Base-by-base conservation (phyloP, 495 filamentous ascomycete species). In the Podospora didyma region DNA sequence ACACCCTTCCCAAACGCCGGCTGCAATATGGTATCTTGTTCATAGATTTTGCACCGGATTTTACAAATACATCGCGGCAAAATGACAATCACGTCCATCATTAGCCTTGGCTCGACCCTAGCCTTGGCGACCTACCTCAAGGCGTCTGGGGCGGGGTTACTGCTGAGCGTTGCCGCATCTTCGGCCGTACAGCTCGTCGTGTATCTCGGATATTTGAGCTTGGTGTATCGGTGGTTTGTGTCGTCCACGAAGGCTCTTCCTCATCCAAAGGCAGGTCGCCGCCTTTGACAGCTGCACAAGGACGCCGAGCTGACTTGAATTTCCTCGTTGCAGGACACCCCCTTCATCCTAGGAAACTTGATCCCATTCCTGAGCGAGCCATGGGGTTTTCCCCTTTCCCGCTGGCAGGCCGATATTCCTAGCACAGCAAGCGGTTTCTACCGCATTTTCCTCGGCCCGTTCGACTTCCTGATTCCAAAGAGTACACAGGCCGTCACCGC, bases 381-480 rank as follows among this genome's bases (percentile, higher is more conserved):
- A 49, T 49, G 46, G 46, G 46, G 46, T 4, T 49, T 49, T 24
- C 46, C 46, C 5, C 24, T 49, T 7, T 14, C 24, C 34, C 46
- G 46, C 24, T 49, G 46, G 46, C 46, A 49, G 24, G 23, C 3
- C 2, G 34, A 1, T 3, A 34, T 49, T 7, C 23, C 24, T 1
- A 19, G 9, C 14, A n/a, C 46, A 12, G 14, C 22, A n/a, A 49
- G 46, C 23, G 46, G 46, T n/a, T 31, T 49, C 46, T 49, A 49
- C 19, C 46, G 46, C 24, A 19, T 49, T 16, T 49, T 49, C 24
- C 46, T 49, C 16, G 46, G 46, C 23, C 46, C 46, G 7, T 49
- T 49, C 23, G 46, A 49, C 24, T 49, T 49, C 22, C 23, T 49
- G 46, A 49, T 49, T 14, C 46, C 46, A 7, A 49, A 34, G 46